Evolutionary conservation across 805 yeast genomes (phyloP), one percentile per base, ranked within the genome.

Genomic region (Cyberlindnera bimundalis): DNA sequence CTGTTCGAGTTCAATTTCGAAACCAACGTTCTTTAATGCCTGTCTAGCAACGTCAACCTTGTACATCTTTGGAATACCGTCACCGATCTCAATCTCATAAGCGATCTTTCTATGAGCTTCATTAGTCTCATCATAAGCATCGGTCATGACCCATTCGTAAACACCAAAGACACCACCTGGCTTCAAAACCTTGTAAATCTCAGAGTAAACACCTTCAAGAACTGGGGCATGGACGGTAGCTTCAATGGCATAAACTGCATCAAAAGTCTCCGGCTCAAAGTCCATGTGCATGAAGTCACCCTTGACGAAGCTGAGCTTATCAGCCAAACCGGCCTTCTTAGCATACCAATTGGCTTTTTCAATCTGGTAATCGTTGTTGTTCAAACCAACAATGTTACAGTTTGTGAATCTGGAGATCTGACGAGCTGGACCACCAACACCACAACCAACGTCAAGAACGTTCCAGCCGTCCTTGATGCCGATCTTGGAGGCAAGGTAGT

Each of bases 241-340:
- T 73, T 91, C 99, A 60, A 91, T 91, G 49, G 99, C 97, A 60
- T 91, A 91, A 33, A 93, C 98, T 33, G 96, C 96, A 65, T 91
- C 99, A 59, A 93, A 91, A 23, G 93, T 65, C 59, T 82, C 83
- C 51, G 84, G 84, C 66, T 83, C 87, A 57, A 93, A 93, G 57
- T 91, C 97, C 96, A 91, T 87, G 66, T 91, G 93, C 99, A 91
- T 93, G 74, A 91, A 91, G 67, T 91, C 99, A 58, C 99, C 99
- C 71, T 91, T 91, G 54, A 89, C 96, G 58, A 85, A 85, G 20
- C 79, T 72, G 60, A 91, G 73, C 70, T 88, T 81, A 61, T 85
- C 74, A 50, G 74, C 79, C 60, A 93, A 68, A 21, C 80, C 74
- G 61, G 69, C 69, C 49, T 69, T 71, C 57, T 75, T 62, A 40